Evolutionary conservation across 331 rosid genomes (phyloP).

Genomic region (Malus hybrid): DNA sequence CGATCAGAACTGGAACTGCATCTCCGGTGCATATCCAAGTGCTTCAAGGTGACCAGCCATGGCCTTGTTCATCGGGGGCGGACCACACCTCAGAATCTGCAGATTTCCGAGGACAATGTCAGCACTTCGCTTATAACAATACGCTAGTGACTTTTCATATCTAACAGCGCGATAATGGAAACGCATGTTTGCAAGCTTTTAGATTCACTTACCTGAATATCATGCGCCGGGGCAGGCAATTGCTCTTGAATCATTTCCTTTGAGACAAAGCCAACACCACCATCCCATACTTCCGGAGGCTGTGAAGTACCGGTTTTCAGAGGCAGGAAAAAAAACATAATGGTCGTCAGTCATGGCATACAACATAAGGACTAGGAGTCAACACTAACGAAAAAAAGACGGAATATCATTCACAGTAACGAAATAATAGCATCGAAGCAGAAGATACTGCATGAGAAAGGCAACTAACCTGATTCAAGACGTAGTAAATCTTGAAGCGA

Average conservation of each 20-base stretch:
- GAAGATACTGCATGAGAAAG: not conserved
- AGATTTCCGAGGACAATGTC: not conserved
- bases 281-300: constrained; percentile 93
- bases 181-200: not conserved
- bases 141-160: not conserved
- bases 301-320: constrained; percentile 12
- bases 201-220: constrained; percentile 49
- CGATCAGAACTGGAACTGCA: constrained; percentile 87
- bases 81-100: constrained; percentile 92
- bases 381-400: not conserved
- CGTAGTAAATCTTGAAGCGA: constrained; percentile 62
- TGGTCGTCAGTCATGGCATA: constrained; percentile 1
- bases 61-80: constrained; percentile 99
- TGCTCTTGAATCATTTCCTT: constrained; percentile 89
- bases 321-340: not conserved
- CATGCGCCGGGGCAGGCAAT: constrained; percentile 71
- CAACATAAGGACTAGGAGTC: not conserved
- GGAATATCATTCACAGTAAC: not conserved
- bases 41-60: constrained; percentile 81
- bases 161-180: not conserved
- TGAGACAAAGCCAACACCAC: constrained; percentile 81
- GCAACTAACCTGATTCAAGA: constrained; percentile 71
- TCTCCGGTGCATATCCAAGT: constrained; percentile 64
- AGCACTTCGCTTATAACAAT: not conserved
- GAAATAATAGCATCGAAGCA: not conserved